Evolutionary conservation across 2,329 filamentous ascomycete species (phyloP).

Genomic region (Ophiostoma ips): DNA sequence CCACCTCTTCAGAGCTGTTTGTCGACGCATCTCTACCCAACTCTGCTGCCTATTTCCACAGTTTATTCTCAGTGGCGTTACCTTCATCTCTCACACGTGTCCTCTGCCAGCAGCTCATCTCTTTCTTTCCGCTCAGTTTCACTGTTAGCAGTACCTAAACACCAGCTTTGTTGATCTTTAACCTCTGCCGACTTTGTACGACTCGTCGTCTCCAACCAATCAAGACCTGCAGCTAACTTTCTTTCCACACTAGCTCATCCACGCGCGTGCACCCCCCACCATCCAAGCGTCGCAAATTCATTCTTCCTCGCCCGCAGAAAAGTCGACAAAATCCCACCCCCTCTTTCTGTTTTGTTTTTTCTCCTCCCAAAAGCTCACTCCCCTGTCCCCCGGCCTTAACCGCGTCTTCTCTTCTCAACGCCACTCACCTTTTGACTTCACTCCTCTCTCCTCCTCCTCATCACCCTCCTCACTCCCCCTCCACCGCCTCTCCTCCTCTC

Average conservation of each 20-base stretch:
- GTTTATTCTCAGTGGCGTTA: background rate
- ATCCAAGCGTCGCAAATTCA: constrained; percentile 2
- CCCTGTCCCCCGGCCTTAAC: background rate
- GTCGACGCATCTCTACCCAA: background rate
- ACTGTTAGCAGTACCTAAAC: background rate
- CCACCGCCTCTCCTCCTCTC: constrained; percentile 9
- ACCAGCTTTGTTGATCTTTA: background rate
- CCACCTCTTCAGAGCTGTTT: background rate
- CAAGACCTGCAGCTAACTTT: background rate
- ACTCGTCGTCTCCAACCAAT: background rate
- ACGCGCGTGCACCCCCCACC: background rate
- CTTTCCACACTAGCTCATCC: background rate
- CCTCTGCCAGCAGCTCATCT: background rate
- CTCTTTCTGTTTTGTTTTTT: background rate
- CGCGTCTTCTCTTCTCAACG: constrained; percentile 6
- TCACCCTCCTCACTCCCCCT: constrained; percentile 11
- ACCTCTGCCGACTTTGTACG: background rate
- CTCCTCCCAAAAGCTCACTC: background rate
- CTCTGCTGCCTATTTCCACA: background rate
- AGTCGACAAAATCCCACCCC: background rate
- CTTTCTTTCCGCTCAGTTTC: background rate
- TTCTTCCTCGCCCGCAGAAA: constrained; percentile 2
- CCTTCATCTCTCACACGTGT: background rate
- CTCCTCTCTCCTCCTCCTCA: constrained; percentile 6
- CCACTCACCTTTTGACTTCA: constrained; percentile 11